Evolutionary conservation across 208 protist genomes (phyloP), one percentile per base, ranked within the genome.

Genomic region (Hexamita inflata): DNA sequence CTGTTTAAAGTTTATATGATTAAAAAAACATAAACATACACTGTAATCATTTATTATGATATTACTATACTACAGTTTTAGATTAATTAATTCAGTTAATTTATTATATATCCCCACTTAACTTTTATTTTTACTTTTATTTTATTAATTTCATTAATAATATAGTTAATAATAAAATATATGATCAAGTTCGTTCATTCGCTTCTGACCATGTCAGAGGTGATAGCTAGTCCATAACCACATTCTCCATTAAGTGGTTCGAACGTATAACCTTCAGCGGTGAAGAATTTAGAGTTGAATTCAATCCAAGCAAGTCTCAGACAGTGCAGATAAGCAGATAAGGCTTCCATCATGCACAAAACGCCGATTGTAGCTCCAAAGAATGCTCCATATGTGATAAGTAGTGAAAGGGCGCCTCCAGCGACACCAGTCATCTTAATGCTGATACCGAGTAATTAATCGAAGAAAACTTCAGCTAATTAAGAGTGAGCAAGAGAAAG

Each of bases 311-410:
- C 84, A n/a, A 90, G 77, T 89, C 96, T 90, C 0, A 99, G 86
- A 2, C 94, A 90, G 83, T 99, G 96, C 39, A 99, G 81, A 80
- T 99, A 98, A 59, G 95, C 94, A 58, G 93, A 97, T 58, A 98
- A 87, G 19, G 87, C 89, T 82, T 99, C 96, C 94, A 98, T 98
- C 30, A 89, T 81, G 32, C 97, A 77, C 0, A 99, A 86, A 35
- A 99, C 92, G 35, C 85, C 91, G n/a, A 98, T 78, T 26, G 94
- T 96, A 24, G 89, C 87, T 39, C 78, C 84, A 62, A 92, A 84
- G 93, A 93, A 99, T 58, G 91, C 83, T 64, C 83, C 85, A 96
- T 42, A 89, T 86, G 66, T 93, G 62, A 78, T 94, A 92, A 29
- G 92, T 75, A 30, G 88, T 82, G 15, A 93, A 65, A 59, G 15